phyloP scores from a whole-genome alignment of 1,139 yeast species.

The Lipomyces yarrowii region DNA sequence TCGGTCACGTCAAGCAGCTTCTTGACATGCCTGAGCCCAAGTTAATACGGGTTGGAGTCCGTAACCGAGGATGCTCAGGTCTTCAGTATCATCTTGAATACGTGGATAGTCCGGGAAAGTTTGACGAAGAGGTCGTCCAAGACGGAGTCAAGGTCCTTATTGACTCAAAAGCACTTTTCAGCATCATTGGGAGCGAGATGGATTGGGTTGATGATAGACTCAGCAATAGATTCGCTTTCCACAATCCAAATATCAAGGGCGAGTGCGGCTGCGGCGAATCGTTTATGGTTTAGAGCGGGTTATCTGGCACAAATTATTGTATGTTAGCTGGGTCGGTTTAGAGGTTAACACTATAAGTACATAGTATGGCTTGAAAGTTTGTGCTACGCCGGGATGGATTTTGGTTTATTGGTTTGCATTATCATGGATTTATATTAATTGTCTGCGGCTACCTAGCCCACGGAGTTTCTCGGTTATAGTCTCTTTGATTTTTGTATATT shows the following conservation, averaged over 20 bases:
- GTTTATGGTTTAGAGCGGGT: slow-evolving; percentile 72
- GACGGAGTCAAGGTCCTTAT: slow-evolving; percentile 91
- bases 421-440: not conserved
- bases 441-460: not conserved
- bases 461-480: slow-evolving; percentile 1
- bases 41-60: slow-evolving; percentile 89
- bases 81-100: slow-evolving; percentile 88
- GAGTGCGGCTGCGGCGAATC: slow-evolving; percentile 99
- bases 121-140: slow-evolving; percentile 84
- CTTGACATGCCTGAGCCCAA: slow-evolving; percentile 84
- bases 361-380: not conserved
- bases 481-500: not conserved
- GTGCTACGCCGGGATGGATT: not conserved
- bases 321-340: not conserved
- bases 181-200: slow-evolving; percentile 96
- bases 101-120: slow-evolving; percentile 85
- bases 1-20: slow-evolving; percentile 65
- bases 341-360: not conserved
- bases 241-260: slow-evolving; percentile 94
- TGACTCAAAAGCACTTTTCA: slow-evolving; percentile 92
- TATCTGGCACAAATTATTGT: not conserved
- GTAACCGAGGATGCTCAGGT: slow-evolving; percentile 95
- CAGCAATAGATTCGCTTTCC: slow-evolving; percentile 84
- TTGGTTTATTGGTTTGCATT: not conserved
- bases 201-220: slow-evolving; percentile 96